Evolutionary conservation across 345 rosid species (phyloP).

Genomic region (Salix caprea): DNA sequence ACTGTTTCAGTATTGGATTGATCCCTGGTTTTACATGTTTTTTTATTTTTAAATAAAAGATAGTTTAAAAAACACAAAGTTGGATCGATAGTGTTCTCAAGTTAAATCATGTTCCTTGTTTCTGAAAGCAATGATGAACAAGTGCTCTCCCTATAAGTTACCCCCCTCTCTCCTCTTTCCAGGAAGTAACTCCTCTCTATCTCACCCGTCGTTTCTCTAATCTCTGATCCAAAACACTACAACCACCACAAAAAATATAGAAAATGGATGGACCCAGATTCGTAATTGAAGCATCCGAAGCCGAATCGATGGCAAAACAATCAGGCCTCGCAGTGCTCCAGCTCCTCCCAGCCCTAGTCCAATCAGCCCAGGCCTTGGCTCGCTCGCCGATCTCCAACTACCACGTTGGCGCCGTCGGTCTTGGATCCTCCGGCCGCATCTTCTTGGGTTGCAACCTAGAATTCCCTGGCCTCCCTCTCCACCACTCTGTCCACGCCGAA

Average conservation of each 20-base stretch:
- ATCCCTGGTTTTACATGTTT: too few relatives aligned
- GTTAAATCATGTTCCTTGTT: too few relatives aligned
- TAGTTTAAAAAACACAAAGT: too few relatives aligned
- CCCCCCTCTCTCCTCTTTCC: not conserved
- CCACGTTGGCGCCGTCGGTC: conserved; percentile 76
- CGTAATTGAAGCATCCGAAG: conserved; percentile 63
- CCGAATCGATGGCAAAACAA: conserved; percentile 56
- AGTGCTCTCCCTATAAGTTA: not conserved
- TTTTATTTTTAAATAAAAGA: too few relatives aligned
- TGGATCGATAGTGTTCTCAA: too few relatives aligned
- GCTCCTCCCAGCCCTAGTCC: conserved; percentile 68
- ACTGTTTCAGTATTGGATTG: too few relatives aligned
- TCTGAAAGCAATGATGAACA: too few relatives aligned
- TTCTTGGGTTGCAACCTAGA: conserved; percentile 83
- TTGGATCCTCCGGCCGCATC: conserved; percentile 87
- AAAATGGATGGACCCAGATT: conserved; percentile 33
- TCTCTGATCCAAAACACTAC: not conserved
- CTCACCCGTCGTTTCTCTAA: not conserved
- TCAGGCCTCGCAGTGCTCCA: conserved; percentile 46
- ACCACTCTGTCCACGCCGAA: conserved; percentile 91
- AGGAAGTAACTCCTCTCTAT: not conserved
- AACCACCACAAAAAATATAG: not conserved
- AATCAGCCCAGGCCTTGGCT: conserved; percentile 56
- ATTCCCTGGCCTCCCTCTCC: conserved; percentile 88
- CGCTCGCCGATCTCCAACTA: conserved; percentile 80